Base-by-base conservation (phyloP, 2,329 filamentous ascomycete genomes). In the Fusarium ramigenum region DNA sequence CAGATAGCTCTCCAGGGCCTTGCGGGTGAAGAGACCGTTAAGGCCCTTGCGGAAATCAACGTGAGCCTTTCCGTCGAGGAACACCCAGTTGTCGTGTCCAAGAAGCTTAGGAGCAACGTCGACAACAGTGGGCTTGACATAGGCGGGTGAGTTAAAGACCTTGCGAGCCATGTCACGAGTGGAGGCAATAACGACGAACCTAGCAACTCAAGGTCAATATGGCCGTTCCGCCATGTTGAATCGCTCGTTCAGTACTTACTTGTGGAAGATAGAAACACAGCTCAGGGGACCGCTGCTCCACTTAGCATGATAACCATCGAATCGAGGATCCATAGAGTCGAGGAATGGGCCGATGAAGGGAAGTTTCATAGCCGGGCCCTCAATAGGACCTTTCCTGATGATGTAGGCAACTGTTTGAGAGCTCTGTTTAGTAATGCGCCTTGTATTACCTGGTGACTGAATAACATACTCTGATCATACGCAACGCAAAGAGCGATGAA, bases 181-280 rank as follows among this genome's bases (percentile, higher is more conserved):
- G 23, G 95, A 97, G 39, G 95, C 96, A 81, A 99, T 97, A 64
- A 99, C 95, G 74, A 98, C 96, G 82, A 99, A 99, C 83, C 94
- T 97, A 23, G 14, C 21, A 39, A 44, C 7, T 39, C 12, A 30
- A 57, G 43, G 56, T 78, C 32, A 78, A 67, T 57, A 40, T 39
- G 16, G 23, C 40, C 16, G 11, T 15, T 32, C 32, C 7, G 12
- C n/a, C 23, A 10, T 34, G 28, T 19, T 12, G 10, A 47, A 36
- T n/a, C 23, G n/a, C 18, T 21, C 34, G 18, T 25, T 34, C 25
- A 32, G 16, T 21, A 39, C 91, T 77, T 89, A 97, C 94, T 98
- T 99, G 90, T 99, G 96, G 87, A 99, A 99, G 79, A 99, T 95
- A 5, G 95, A 98, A 70, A 99, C 96, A 80, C 96, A 99, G 87